phyloP scores from a whole-genome alignment of 306 rosid genomes.

The Quercus berberidifolia region DNA sequence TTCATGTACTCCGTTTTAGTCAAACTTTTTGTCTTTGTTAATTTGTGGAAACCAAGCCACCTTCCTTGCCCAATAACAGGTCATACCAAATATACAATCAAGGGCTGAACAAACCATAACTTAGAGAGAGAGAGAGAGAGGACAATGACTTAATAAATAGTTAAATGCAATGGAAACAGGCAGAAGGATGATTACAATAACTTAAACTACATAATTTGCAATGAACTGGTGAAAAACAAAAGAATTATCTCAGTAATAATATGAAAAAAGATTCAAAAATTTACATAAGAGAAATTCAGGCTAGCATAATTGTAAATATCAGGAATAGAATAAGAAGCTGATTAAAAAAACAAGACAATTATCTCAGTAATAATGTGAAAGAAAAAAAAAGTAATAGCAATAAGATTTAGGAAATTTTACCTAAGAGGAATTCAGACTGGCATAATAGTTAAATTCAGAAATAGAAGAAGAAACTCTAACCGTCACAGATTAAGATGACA shows the following conservation, averaged over 20 bases:
- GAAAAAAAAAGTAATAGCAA: background rate
- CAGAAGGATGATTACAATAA: background rate
- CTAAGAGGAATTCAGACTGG: slow-evolving; percentile 4
- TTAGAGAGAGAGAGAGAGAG: background rate
- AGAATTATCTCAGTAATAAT: background rate
- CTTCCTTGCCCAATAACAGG: background rate
- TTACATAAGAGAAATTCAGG: too few species aligned
- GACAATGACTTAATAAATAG: background rate
- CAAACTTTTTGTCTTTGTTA: background rate
- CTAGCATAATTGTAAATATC: too few species aligned
- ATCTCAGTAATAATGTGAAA: background rate
- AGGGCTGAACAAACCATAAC: background rate
- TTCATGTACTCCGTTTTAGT: too few species aligned
- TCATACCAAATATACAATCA: background rate
- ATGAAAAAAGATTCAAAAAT: background rate
- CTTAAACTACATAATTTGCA: background rate
- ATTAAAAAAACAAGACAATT: background rate
- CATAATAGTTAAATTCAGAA: slow-evolving; percentile 10
- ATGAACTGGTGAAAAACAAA: background rate
- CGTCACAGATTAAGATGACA: background rate
- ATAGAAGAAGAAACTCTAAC: slow-evolving; percentile 13
- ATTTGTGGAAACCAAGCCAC: background rate
- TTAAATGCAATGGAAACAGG: background rate
- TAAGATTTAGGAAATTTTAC: slow-evolving; percentile 1
- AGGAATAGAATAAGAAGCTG: too few species aligned